Base-by-base conservation (phyloP, 192 early-diverging fungal genomes). In the Entrophospora sp. region DNA sequence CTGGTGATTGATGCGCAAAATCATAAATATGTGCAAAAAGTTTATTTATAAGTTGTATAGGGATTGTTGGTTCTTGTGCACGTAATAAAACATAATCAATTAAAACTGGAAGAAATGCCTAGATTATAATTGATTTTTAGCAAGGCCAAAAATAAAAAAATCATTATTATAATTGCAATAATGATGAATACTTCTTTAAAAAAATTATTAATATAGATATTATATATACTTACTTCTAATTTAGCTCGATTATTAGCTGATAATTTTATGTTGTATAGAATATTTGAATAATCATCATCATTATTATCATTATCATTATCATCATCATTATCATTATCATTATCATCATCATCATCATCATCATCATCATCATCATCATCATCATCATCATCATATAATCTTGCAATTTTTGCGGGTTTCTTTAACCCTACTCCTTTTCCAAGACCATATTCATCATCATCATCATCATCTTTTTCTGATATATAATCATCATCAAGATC, bases 201-300 rank as follows among this genome's bases (percentile, higher is more conserved):
- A 28, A 38, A 12, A 38, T 38, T 18, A 7, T 9, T 25, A 16
- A 10, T 44, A 61, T 32, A 4, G 9, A 34, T 46, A 31, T 45
- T 20, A 65, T 69, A 46, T 36, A 58, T 74, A 68, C 76, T 73
- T 36, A 51, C 62, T 49, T 77, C 72, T 63, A 95, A 77, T 76
- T 88, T 89, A 40, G 77, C 75, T 60, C 87, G 85, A 80, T 98
- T 98, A 66, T 86, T 81, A 5, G 85, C 81, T 6, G 84, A 79
- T 53, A 97, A 81, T 58, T 92, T 89, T 45, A 87, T 84, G 71
- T 94, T 86, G 74, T 94, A 86, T 38, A 94, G 72, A 9, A 87
- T 81, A 32, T 52, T 68, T 0, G 24, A 56, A 3, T 61, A 56
- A 10, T 75, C 72, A 2, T 69, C 73, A 25, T 77, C 78, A 8